phyloP scores from a whole-genome alignment of 108 stramenopile genomes.

The Skeletonema tropicum region DNA sequence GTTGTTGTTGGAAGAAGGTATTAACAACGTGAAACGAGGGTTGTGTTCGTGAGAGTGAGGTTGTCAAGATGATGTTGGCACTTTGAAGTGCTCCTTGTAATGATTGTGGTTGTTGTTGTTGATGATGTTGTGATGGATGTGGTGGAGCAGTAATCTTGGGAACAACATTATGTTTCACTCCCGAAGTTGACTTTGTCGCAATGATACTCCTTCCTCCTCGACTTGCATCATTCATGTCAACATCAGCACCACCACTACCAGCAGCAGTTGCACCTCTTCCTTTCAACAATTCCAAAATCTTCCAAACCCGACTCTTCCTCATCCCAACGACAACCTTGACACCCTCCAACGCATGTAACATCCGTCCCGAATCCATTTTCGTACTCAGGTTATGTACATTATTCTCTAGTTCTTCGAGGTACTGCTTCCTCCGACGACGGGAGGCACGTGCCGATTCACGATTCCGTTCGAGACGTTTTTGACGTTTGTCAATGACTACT shows the following conservation, averaged over 20 bases:
- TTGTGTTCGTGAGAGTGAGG: conserved; percentile 16
- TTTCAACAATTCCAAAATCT: conserved; percentile 26
- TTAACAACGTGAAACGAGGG: not conserved
- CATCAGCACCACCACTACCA: not conserved
- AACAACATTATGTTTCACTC: not conserved
- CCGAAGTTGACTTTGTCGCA: not conserved
- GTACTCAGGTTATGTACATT: conserved; percentile 65
- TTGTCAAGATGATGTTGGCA: conserved; percentile 8
- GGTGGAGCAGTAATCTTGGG: not conserved
- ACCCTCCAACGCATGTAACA: conserved; percentile 64
- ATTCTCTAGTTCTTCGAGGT: conserved; percentile 93
- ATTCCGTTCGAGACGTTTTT: conserved; percentile 92
- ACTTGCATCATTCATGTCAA: not conserved
- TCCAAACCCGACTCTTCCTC: conserved; percentile 34
- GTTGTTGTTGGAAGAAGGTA: conserved; percentile 7
- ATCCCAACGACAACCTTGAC: conserved; percentile 47
- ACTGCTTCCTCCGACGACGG: conserved; percentile 90
- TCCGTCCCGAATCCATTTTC: conserved; percentile 83
- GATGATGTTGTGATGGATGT: not conserved
- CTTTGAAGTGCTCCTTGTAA: not conserved
- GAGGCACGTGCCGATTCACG: conserved; percentile 94
- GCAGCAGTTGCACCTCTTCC: not conserved
- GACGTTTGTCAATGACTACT: conserved; percentile 39
- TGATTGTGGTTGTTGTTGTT: not conserved
- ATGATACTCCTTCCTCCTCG: not conserved